Evolutionary conservation across 805 yeast species (phyloP).

Genomic region (Brettanomyces custersianus): DNA sequence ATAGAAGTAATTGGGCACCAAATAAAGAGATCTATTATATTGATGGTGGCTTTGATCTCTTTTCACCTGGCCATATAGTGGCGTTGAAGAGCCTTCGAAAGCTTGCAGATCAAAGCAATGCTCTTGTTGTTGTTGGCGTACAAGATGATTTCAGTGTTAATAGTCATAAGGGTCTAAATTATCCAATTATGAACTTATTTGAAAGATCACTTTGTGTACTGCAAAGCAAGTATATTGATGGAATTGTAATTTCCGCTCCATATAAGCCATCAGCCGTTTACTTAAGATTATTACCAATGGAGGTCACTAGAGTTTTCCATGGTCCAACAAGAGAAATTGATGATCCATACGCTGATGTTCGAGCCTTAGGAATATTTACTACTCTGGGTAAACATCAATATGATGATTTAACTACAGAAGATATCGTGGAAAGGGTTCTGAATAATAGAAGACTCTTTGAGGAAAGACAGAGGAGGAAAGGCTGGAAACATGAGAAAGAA

Average conservation of each 20-base stretch:
- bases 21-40: constrained; percentile 38
- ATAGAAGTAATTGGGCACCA: constrained; percentile 8
- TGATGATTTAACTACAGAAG: constrained; percentile 55
- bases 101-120: constrained; percentile 21
- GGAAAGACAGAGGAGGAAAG: constrained; percentile 81
- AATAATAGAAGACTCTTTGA: constrained; percentile 62
- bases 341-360: constrained; percentile 21
- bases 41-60: constrained; percentile 84
- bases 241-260: constrained; percentile 66
- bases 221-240: constrained; percentile 81
- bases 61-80: constrained; percentile 88
- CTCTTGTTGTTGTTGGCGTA: constrained; percentile 58
- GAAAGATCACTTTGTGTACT: constrained; percentile 84
- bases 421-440: constrained; percentile 69
- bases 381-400: constrained; percentile 47
- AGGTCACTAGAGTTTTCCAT: constrained; percentile 36
- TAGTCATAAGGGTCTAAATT: constrained; percentile 48
- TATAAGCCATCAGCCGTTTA: constrained; percentile 34
- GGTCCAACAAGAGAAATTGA: constrained; percentile 42
- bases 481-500: constrained; percentile 62
- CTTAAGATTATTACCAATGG: constrained; percentile 28
- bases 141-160: constrained; percentile 51
- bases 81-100: constrained; percentile 44
- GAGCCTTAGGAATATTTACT: constrained; percentile 27
- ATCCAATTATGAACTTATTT: constrained; percentile 79